Conservation (phyloP, 2,329 filamentous ascomycete genomes). For the Exophiala calicioides region DNA sequence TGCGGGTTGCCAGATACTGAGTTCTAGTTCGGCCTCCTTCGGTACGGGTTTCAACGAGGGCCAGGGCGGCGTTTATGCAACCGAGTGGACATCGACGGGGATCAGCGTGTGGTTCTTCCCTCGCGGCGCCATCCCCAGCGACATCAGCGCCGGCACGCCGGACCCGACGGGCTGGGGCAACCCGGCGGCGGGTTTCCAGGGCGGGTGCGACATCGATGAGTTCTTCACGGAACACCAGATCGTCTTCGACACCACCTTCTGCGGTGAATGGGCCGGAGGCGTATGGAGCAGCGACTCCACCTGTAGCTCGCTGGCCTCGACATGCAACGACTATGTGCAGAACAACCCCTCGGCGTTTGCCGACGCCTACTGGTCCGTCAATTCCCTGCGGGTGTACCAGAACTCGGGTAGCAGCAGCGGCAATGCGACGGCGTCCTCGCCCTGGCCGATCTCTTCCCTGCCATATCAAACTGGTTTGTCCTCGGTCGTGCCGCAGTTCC, state of each 20-base stretch:
- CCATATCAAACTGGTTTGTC: background rate
- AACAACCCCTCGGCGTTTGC: constrained; percentile 69
- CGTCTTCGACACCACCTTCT: constrained; percentile 81
- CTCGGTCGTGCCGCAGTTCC: background rate
- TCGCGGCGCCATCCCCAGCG: constrained; percentile 63
- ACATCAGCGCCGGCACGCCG: constrained; percentile 62
- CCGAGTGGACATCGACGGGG: constrained; percentile 70
- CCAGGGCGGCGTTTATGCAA: constrained; percentile 70
- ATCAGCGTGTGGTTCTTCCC: constrained; percentile 85
- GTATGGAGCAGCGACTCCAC: constrained; percentile 62
- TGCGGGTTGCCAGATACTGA: constrained; percentile 61
- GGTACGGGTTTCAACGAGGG: constrained; percentile 70
- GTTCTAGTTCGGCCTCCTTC: constrained; percentile 57
- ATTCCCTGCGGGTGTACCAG: constrained; percentile 28
- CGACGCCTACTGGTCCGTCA: constrained; percentile 58
- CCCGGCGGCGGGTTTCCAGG: constrained; percentile 68
- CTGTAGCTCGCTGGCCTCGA: constrained; percentile 61
- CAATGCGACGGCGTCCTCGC: background rate
- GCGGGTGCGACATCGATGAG: constrained; percentile 68
- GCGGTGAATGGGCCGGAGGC: constrained; percentile 80
- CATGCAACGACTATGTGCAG: constrained; percentile 72
- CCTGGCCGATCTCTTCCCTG: background rate
- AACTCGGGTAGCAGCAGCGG: constrained; percentile 1
- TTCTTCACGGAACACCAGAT: constrained; percentile 74
- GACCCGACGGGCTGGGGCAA: constrained; percentile 68